Base-by-base conservation (phyloP, 208 protist species). In the Crithidia brevicula region DNA sequence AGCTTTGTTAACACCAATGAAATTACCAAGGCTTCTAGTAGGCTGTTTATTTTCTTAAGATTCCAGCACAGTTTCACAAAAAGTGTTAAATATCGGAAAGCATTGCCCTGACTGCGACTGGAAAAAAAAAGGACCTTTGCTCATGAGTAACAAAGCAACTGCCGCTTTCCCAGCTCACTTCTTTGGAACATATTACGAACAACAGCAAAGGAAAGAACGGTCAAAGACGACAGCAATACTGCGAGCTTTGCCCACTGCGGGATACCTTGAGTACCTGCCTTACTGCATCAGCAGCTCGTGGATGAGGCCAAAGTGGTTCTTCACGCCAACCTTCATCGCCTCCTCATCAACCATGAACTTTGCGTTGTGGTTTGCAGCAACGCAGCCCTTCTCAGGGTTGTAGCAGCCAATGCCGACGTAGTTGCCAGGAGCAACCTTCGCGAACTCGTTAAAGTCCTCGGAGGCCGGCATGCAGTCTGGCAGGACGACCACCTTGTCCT, bases 381-480 rank as follows among this genome's bases (percentile, higher is more conserved):
- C 71, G 63, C 66, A 72, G 15, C 61, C 74, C 31, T 64, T 66
- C n/a, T 23, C 67, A 27, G 47, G 50, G 18, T 82, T 78, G 65
- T 82, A 78, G 38, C 56, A 67, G 16, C 85, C 85, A 51, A 91
- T 78, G 34, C 64, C 67, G 25, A 79, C 72, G 42, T 83, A 80
- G 67, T 83, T 86, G 4, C 50, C 71, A 16, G 85, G 85, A 8
- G 71, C 58, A 11, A 42, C 25, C 49, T 80, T 59, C 6, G 28
- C 64, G 63, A 82, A 83, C 49, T 75, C 63, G 13, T 49, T 63
- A 59, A 91, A 91, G 68, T 91, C 85, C n/a, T 85, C 81, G 15
- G 69, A 74, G 2, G 75, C 64, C 16, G 63, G 47, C 65, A 72
- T 62, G 51, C 77, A 71, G 30, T 64, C 61, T 0, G 69, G 60